phyloP scores from a whole-genome alignment of 305 asterid species.

The Salvia sclarea region DNA sequence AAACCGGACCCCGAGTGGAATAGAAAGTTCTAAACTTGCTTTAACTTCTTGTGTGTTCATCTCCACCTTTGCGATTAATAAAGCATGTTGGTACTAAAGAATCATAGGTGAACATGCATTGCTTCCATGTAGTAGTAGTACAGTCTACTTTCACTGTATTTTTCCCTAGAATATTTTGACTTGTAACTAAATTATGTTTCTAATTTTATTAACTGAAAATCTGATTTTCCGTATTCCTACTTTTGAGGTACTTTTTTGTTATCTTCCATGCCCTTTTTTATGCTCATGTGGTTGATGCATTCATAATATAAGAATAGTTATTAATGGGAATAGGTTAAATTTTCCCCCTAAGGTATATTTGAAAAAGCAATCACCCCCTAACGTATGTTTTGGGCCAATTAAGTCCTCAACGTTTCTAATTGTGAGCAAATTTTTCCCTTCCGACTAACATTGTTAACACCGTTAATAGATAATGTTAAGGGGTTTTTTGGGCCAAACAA shows the following conservation, averaged over 20 bases:
- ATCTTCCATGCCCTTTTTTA: neutral
- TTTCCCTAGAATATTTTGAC: conserved; percentile 6
- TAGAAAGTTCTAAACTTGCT: conserved; percentile 5
- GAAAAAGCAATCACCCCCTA: no score
- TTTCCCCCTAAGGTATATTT: no score
- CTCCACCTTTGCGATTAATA: conserved; percentile 12
- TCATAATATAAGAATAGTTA: neutral
- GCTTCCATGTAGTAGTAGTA: neutral
- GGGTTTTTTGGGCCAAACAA: no score
- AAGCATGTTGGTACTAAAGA: conserved; percentile 21
- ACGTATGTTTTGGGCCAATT: no score
- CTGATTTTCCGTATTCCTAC: neutral
- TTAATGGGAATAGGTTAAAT: no score
- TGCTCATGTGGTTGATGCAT: neutral
- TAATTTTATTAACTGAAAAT: neutral
- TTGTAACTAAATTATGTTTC: conserved; percentile 7
- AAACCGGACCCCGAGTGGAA: conserved; percentile 15
- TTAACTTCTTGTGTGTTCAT: conserved; percentile 24
- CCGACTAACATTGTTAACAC: no score
- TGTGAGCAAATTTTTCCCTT: no score
- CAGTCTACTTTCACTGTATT: conserved; percentile 15
- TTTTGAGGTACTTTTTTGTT: neutral
- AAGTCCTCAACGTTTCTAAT: no score
- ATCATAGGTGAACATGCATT: conserved; percentile 5
- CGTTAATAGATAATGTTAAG: no score